A percentile compares a stretch with the other conserved stretches of the same genome.
phyloP scores from a whole-genome alignment of 2,329 filamentous ascomycete species.

The Penicillium hordei region DNA sequence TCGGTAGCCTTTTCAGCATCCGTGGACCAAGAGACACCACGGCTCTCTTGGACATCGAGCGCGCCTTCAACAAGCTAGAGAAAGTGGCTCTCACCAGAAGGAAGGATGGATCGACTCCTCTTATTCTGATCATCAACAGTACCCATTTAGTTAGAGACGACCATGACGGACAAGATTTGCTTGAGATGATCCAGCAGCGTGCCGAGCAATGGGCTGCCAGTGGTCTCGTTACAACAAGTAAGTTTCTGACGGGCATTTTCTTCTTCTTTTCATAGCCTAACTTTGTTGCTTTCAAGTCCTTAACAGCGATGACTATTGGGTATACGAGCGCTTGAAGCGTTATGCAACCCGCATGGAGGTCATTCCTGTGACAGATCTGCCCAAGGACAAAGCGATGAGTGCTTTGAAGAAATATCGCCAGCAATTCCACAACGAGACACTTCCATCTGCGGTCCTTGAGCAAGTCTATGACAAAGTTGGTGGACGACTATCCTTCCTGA shows the following conservation, averaged over 20 bases:
- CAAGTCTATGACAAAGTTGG: constrained; percentile 84
- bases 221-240: constrained; percentile 73
- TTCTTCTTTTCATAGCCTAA: not conserved
- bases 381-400: constrained; percentile 71
- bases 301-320: constrained; percentile 98
- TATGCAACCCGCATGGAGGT: constrained; percentile 95
- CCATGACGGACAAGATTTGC: constrained; percentile 85
- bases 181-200: constrained; percentile 92
- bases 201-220: constrained; percentile 95
- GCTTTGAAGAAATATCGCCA: constrained; percentile 78
- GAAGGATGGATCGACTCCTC: constrained; percentile 61
- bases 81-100: constrained; percentile 78
- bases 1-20: constrained; percentile 93
- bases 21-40: constrained; percentile 88
- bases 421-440: constrained; percentile 68
- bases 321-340: constrained; percentile 91
- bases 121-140: constrained; percentile 93
- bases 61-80: constrained; percentile 95
- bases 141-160: constrained; percentile 89
- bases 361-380: constrained; percentile 78
- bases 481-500: constrained; percentile 83
- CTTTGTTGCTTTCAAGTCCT: constrained; percentile 61
- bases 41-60: constrained; percentile 89
- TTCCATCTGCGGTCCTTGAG: constrained; percentile 58
- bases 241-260: not conserved